phyloP scores from a whole-genome alignment of 176 grass and related monocot genomes.

The Bolboschoenus planiculmis region DNA sequence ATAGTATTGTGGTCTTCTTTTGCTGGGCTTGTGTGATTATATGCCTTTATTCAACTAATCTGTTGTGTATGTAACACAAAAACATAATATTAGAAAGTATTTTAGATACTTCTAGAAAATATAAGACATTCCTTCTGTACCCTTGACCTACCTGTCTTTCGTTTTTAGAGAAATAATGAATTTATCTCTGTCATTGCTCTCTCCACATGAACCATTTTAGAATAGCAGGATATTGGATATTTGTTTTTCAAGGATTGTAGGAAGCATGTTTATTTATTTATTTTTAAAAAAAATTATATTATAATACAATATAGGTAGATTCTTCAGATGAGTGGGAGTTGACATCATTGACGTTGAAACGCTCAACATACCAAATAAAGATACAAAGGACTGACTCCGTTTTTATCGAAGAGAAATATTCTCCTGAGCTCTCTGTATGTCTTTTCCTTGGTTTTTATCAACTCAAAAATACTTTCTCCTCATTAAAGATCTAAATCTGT shows the following conservation, averaged over 20 bases:
- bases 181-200: not conserved
- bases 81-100: not conserved
- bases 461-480: not conserved
- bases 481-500: conserved; percentile 20
- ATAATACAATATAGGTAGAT: conserved; percentile 28
- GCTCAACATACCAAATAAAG: conserved; percentile 52
- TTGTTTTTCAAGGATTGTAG: not conserved
- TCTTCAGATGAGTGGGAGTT: conserved; percentile 53
- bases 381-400: conserved; percentile 27
- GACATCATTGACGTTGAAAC: conserved; percentile 39
- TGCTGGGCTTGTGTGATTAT: not conserved
- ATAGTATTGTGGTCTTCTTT: not conserved
- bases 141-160: not conserved
- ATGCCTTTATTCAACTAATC: not conserved
- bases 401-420: conserved; percentile 76
- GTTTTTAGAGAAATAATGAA: not conserved
- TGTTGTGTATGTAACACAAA: not conserved
- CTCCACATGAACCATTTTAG: not conserved
- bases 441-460: conserved; percentile 14
- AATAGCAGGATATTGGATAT: not conserved
- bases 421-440: conserved; percentile 45
- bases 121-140: not conserved
- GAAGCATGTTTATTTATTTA: not conserved
- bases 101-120: not conserved
- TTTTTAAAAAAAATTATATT: not conserved